Evolutionary conservation across 2,329 filamentous ascomycete genomes (phyloP).

Genomic region (Diaporthe batatas): DNA sequence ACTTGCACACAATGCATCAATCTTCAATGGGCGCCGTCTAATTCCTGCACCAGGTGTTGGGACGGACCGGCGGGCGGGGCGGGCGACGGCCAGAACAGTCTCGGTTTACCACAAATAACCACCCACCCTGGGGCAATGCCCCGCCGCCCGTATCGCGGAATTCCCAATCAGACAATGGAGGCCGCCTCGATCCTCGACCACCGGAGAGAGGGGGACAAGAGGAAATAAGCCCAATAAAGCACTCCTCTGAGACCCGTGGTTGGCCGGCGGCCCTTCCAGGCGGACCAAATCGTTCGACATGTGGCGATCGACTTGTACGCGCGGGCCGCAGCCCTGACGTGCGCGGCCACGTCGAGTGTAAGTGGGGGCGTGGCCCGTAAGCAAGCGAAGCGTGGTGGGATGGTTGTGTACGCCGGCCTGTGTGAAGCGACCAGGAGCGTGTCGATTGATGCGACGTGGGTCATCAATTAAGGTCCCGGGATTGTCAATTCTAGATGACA

Average conservation of each 20-base stretch:
- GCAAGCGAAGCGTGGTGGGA: neutral
- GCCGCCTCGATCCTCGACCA: neutral
- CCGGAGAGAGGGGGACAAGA: neutral
- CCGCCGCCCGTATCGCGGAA: neutral
- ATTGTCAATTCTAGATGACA: neutral
- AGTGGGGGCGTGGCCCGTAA: slow-evolving; percentile 3
- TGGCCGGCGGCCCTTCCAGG: neutral
- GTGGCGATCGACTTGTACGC: slow-evolving; percentile 7
- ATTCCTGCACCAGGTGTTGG: neutral
- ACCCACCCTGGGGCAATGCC: too few relatives aligned
- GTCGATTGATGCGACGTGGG: neutral
- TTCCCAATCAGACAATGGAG: slow-evolving; percentile 8
- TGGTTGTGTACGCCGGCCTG: neutral
- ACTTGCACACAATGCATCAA: neutral
- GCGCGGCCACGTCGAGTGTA: slow-evolving; percentile 12
- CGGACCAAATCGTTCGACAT: slow-evolving; percentile 5
- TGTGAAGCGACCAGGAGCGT: neutral
- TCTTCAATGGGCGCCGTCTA: neutral
- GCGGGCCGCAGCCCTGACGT: slow-evolving; percentile 29
- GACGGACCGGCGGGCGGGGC: neutral
- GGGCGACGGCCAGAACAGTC: neutral
- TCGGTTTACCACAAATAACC: neutral
- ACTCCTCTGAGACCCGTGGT: neutral
- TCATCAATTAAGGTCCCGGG: neutral
- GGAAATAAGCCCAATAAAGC: neutral